These are phyloP conservation scores for Monosporozyma yasuniensis DNA, from an alignment of 805 yeast species.

Conservation along the genomic window DNA sequence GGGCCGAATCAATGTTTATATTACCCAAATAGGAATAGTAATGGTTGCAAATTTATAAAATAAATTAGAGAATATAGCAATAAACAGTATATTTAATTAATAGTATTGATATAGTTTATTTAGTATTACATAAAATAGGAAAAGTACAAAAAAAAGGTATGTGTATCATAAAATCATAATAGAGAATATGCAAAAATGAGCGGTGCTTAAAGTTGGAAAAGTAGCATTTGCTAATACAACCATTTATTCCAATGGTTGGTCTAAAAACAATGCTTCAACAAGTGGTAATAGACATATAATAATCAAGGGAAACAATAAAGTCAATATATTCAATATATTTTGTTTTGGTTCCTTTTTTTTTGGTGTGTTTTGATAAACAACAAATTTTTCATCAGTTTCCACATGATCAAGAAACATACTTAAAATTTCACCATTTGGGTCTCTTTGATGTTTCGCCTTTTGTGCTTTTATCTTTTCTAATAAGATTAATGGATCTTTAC, in stretches of 20 bases:
- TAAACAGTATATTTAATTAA: not conserved
- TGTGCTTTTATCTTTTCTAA: not conserved
- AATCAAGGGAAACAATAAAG: conserved; percentile 1
- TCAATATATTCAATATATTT: not conserved
- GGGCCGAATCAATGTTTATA: not conserved
- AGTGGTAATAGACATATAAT: conserved; percentile 2
- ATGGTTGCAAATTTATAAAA: not conserved
- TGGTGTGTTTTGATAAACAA: conserved; percentile 2
- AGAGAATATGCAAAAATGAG: not conserved
- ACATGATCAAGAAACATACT: not conserved
- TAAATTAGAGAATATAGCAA: not conserved
- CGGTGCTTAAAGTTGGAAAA: not conserved
- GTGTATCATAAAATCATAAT: not conserved
- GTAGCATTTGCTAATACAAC: not conserved
- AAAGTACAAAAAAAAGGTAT: no score
- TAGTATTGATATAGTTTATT: no score
- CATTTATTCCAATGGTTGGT: conserved; percentile 1
- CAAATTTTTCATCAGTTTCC: not conserved
- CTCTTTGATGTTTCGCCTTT: conserved; percentile 11
- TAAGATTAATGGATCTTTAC: conserved; percentile 1
- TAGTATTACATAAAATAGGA: not conserved
- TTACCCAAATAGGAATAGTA: not conserved
- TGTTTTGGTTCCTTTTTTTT: not conserved
- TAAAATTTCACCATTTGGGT: conserved; percentile 17
- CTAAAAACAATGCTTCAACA: conserved; percentile 1